Percentiles rank a stretch among this genome's conserved stretches.
phyloP scores from a whole-genome alignment of 1,284 basidiomycete genomes.

The Melampsora abietis-canadensis region DNA sequence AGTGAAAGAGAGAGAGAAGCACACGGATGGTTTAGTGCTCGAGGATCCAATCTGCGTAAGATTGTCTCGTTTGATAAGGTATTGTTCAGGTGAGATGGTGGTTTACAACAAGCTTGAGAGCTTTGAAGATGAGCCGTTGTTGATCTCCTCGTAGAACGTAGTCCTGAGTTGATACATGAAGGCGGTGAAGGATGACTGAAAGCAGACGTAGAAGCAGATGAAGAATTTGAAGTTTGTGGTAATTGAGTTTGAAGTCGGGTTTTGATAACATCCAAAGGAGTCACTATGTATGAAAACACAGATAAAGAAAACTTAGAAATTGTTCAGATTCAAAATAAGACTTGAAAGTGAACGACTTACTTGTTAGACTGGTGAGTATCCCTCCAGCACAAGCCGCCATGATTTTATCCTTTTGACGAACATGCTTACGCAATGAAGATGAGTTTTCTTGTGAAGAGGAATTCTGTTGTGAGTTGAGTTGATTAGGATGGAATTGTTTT shows the following conservation, averaged over 20 bases:
- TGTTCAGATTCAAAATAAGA: too few species aligned
- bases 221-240: conserved; percentile 56
- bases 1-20: conserved; percentile 42
- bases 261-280: conserved; percentile 89
- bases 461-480: too few species aligned
- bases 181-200: too few species aligned
- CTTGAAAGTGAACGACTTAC: too few species aligned
- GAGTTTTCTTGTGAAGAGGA: too few species aligned
- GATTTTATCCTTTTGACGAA: conserved; percentile 59
- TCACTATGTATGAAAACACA: conserved; percentile 62
- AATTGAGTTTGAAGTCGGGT: conserved; percentile 84
- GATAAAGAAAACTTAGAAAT: too few species aligned
- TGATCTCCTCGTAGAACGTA: too few species aligned
- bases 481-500: too few species aligned
- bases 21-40: conserved; percentile 46
- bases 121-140: too few species aligned
- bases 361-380: conserved; percentile 74
- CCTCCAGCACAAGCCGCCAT: conserved; percentile 76
- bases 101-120: too few species aligned
- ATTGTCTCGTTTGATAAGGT: neutral
- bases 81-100: too few species aligned
- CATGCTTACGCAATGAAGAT: neutral
- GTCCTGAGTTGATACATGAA: too few species aligned
- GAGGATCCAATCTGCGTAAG: conserved; percentile 8
- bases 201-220: conserved; percentile 53